Percentiles rank a stretch among this genome's conserved stretches.
Conservation (phyloP, 208 protist species). For the Angomonas deanei region DNA sequence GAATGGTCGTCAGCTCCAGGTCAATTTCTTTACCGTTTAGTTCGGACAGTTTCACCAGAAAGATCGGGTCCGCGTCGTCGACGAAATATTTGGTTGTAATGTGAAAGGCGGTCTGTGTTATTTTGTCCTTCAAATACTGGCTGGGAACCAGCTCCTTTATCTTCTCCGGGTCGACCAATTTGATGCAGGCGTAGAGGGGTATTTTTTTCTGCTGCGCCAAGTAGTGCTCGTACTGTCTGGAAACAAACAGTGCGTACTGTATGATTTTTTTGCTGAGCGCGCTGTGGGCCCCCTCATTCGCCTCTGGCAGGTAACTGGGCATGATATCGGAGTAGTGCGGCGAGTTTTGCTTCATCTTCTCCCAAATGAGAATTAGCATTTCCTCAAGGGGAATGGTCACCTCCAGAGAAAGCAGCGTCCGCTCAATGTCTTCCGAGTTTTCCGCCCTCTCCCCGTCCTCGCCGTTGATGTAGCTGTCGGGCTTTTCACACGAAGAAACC, state of each 20-base stretch:
- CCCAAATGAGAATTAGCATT: conserved; percentile 29
- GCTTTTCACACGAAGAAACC: conserved; percentile 18
- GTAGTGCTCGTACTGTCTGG: conserved; percentile 24
- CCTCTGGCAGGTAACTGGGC: neutral
- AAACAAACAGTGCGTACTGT: conserved; percentile 4
- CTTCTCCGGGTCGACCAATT: neutral
- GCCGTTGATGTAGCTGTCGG: conserved; percentile 8
- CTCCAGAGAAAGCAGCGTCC: conserved; percentile 24
- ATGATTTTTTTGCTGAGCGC: neutral
- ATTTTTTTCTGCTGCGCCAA: conserved; percentile 12
- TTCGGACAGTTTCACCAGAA: conserved; percentile 23
- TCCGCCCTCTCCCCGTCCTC: conserved; percentile 1
- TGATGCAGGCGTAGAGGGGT: conserved; percentile 20
- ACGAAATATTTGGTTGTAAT: conserved; percentile 42
- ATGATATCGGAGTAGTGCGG: conserved; percentile 14
- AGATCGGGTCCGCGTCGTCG: conserved; percentile 21
- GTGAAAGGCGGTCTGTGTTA: conserved; percentile 30
- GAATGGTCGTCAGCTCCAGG: conserved; percentile 30
- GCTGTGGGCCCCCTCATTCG: too few relatives aligned
- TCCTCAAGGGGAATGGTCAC: conserved; percentile 18
- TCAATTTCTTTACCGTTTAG: conserved; percentile 20
- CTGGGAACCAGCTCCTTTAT: conserved; percentile 6
- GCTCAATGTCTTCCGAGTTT: conserved; percentile 8
- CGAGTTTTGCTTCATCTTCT: conserved; percentile 17
- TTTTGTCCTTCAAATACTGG: conserved; percentile 2